A percentile compares a stretch with the other conserved stretches of the same genome.
phyloP scores from a whole-genome alignment of 2,329 filamentous ascomycete species.

The Drechslerella coelobrocha region DNA sequence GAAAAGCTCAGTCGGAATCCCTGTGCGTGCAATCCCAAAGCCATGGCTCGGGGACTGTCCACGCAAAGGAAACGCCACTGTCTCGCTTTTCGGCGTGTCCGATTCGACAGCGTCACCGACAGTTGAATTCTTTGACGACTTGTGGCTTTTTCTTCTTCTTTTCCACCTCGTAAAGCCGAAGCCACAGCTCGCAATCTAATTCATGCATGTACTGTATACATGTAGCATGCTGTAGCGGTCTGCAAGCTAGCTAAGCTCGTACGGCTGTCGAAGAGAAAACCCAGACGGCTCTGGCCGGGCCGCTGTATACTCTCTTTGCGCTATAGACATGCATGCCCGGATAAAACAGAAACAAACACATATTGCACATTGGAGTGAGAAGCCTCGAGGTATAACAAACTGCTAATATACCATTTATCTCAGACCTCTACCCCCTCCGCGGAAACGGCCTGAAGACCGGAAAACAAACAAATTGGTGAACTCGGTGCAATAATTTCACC shows the following conservation, averaged over 20 bases:
- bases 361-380: neutral
- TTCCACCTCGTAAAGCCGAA: neutral
- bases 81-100: slow-evolving; percentile 36
- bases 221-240: neutral
- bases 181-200: neutral
- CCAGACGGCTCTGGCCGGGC: no score
- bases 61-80: slow-evolving; percentile 26
- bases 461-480: no score
- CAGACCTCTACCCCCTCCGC: neutral
- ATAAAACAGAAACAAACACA: no score
- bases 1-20: slow-evolving; percentile 12
- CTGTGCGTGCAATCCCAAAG: slow-evolving; percentile 31
- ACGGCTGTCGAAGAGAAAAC: no score
- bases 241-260: no score
- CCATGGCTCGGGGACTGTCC: slow-evolving; percentile 16
- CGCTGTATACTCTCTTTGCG: no score
- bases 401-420: neutral
- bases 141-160: neutral
- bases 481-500: no score
- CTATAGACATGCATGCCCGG: no score
- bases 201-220: neutral
- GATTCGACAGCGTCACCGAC: slow-evolving; percentile 20
- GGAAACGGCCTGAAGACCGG: no score
- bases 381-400: no score
- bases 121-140: neutral